Evolutionary conservation across 768 basidiomycete genomes (phyloP).

Genomic region (Trametes maxima): DNA sequence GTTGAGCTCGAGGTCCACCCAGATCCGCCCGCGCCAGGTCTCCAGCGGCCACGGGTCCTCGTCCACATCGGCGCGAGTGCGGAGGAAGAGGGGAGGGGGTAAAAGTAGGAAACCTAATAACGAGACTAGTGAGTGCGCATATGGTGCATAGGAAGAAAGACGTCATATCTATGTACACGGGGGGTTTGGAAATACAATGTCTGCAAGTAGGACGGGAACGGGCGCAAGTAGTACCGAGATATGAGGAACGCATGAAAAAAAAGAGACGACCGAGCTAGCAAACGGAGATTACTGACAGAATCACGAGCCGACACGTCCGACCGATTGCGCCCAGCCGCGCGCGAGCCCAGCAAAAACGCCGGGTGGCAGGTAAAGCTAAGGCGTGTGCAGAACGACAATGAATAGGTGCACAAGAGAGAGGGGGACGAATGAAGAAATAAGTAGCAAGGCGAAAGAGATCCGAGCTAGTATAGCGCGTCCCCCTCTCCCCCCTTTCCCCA

Average conservation of each 20-base stretch:
- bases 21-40: background rate
- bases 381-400: conserved; percentile 5
- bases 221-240: background rate
- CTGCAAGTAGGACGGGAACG: background rate
- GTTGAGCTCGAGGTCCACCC: background rate
- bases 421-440: background rate
- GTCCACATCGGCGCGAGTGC: background rate
- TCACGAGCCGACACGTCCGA: conserved; percentile 14
- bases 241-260: background rate
- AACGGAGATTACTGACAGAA: conserved; percentile 15
- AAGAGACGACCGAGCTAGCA: background rate
- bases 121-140: background rate
- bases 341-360: background rate
- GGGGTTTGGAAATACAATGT: conserved; percentile 4
- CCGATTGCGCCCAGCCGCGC: background rate
- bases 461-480: conserved; percentile 3
- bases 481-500: conserved; percentile 25
- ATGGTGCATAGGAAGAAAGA: conserved; percentile 2
- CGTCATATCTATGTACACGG: conserved; percentile 13
- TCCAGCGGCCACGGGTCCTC: background rate
- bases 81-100: background rate
- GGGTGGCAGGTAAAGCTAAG: background rate
- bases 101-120: background rate
- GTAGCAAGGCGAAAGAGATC: background rate
- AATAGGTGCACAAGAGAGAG: background rate